Evolutionary conservation across 108 stramenopile genomes (phyloP).

Genomic region (Cyclostephanos tholiformis): DNA sequence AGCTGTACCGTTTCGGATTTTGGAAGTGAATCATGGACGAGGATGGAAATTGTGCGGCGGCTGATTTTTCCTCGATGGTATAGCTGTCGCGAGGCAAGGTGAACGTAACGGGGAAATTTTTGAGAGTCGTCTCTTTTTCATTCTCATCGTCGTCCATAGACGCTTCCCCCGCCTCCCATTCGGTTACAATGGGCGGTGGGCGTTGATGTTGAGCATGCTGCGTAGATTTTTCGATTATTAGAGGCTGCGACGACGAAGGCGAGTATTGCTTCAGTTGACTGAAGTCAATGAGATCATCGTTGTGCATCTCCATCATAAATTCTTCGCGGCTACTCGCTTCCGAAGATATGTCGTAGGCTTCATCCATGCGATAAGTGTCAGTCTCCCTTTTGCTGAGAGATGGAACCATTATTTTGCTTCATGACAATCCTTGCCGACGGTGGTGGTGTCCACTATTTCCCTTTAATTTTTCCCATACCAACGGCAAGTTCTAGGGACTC

Average conservation of each 20-base stretch:
- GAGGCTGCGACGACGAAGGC: not conserved
- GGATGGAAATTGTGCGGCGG: not conserved
- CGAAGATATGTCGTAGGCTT: slow-evolving; percentile 11
- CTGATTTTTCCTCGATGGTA: not conserved
- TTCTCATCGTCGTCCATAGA: not conserved
- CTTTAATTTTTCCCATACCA: too few species aligned
- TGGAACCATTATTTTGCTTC: not conserved
- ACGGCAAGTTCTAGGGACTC: too few species aligned
- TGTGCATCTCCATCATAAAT: not conserved
- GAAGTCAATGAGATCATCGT: slow-evolving; percentile 10
- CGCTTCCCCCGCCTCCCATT: slow-evolving; percentile 20
- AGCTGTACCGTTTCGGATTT: slow-evolving; percentile 21
- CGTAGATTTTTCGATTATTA: not conserved
- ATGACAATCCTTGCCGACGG: too few species aligned
- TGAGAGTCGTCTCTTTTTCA: not conserved
- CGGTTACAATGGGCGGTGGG: slow-evolving; percentile 23
- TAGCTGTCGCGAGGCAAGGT: not conserved
- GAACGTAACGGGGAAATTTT: slow-evolving; percentile 1
- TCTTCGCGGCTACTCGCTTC: slow-evolving; percentile 22
- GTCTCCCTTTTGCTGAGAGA: slow-evolving; percentile 9
- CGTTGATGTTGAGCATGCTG: slow-evolving; percentile 16
- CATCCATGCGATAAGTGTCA: slow-evolving; percentile 29
- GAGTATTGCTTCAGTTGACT: not conserved
- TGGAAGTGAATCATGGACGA: slow-evolving; percentile 23
- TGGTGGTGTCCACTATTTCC: too few species aligned